A percentile compares a stretch with the other conserved stretches of the same genome.
Evolutionary conservation across 2,329 filamentous ascomycete genomes (phyloP).

Genomic region (Fusarium pseudonygamai): DNA sequence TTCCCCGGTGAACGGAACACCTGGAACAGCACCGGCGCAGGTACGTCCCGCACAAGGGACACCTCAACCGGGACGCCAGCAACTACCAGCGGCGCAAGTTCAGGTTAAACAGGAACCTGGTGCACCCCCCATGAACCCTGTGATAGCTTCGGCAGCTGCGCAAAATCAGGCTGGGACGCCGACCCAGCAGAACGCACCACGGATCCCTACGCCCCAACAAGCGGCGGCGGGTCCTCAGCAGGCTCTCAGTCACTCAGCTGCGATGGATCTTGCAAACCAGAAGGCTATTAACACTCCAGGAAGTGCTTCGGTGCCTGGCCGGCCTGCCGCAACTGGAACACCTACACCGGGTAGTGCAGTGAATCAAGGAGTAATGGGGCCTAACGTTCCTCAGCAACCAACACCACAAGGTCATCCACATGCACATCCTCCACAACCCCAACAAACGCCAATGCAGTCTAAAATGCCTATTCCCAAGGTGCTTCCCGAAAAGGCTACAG

Average conservation of each 20-base stretch:
- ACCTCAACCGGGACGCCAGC: conserved; percentile 38
- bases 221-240: conserved; percentile 52
- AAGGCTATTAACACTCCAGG: conserved; percentile 49
- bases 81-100: conserved; percentile 29
- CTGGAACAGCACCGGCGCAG: conserved; percentile 39
- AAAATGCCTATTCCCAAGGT: conserved; percentile 88
- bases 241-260: conserved; percentile 60
- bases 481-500: conserved; percentile 72
- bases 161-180: conserved; percentile 56
- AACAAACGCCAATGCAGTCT: conserved; percentile 55
- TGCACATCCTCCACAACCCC: conserved; percentile 58
- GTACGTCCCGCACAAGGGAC: conserved; percentile 42
- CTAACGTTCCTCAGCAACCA: conserved; percentile 44
- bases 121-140: conserved; percentile 60
- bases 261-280: conserved; percentile 60
- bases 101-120: conserved; percentile 49
- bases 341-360: conserved; percentile 44
- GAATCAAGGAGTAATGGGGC: conserved; percentile 47
- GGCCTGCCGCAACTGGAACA: conserved; percentile 45
- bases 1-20: conserved; percentile 44
- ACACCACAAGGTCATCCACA: conserved; percentile 56
- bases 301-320: conserved; percentile 44
- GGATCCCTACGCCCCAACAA: conserved; percentile 63
- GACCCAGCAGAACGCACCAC: conserved; percentile 59
- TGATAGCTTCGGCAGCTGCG: conserved; percentile 51